These are phyloP conservation scores for Colletotrichum brevisporum DNA, from an alignment of 2,329 filamentous ascomycete species.

Conservation along the genomic window DNA sequence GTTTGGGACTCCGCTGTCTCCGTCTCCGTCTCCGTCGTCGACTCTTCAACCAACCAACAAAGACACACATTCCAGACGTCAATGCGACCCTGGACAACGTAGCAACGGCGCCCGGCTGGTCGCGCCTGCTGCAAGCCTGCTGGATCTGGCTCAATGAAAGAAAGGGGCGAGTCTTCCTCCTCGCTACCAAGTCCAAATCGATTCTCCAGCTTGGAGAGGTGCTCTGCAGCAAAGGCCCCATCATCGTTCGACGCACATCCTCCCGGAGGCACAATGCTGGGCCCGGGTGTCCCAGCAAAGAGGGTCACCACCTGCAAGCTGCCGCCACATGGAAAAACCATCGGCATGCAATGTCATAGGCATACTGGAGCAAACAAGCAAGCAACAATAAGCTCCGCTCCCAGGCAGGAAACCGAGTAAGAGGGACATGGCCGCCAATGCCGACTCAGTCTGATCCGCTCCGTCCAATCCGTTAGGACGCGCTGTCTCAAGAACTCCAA, in stretches of 20 bases:
- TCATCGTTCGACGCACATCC: conserved; percentile 24
- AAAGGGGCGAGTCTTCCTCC: conserved; percentile 13
- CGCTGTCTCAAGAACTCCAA: conserved; percentile 19
- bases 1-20: background rate
- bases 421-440: background rate
- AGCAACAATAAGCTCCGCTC: conserved; percentile 4
- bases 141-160: conserved; percentile 4
- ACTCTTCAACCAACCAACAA: conserved; percentile 16
- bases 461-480: conserved; percentile 16
- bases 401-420: background rate
- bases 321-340: conserved; percentile 26
- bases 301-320: conserved; percentile 32
- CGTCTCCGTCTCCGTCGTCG: conserved; percentile 4
- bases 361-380: conserved; percentile 14
- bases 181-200: conserved; percentile 6
- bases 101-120: background rate
- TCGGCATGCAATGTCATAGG: conserved; percentile 7
- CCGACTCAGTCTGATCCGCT: conserved; percentile 9
- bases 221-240: conserved; percentile 1
- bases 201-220: background rate
- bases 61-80: conserved; percentile 24
- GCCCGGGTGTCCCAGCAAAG: conserved; percentile 11
- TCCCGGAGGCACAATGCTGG: conserved; percentile 20
- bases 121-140: background rate
- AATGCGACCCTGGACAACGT: conserved; percentile 19